Evolutionary conservation across 306 rosid species (phyloP).

Genomic region (Ammopiptanthus mongolicus): DNA sequence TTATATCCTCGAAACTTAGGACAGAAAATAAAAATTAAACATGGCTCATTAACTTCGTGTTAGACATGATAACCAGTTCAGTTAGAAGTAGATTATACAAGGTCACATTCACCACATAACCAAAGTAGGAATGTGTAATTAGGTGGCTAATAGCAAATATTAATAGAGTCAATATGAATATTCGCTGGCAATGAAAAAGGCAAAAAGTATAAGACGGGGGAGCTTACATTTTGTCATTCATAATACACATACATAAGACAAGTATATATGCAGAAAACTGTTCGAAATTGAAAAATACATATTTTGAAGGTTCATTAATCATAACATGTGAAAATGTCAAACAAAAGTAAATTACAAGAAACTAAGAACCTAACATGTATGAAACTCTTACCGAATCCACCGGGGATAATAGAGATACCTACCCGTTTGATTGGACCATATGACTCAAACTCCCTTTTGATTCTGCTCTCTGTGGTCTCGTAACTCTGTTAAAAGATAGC

Average conservation of each 20-base stretch:
- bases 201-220: background rate
- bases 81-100: background rate
- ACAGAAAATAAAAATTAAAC: conserved; percentile 1
- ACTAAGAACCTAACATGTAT: conserved; percentile 17
- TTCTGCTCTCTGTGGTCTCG: conserved; percentile 93
- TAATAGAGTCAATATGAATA: background rate
- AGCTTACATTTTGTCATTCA: background rate
- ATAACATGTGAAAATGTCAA: background rate
- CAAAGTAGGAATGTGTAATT: background rate
- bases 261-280: background rate
- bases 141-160: background rate
- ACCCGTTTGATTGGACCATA: conserved; percentile 99
- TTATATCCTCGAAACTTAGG: conserved; percentile 1
- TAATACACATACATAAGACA: background rate
- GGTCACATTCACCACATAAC: background rate
- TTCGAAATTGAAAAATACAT: background rate
- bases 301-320: background rate
- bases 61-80: background rate
- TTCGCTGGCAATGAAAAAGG: background rate
- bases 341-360: background rate
- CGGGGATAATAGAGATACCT: conserved; percentile 78
- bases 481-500: conserved; percentile 63
- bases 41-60: background rate
- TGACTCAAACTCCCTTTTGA: conserved; percentile 97
- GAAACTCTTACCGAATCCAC: conserved; percentile 89